Evolutionary conservation across 2,329 filamentous ascomycete genomes (phyloP), one percentile per base, ranked within the genome.

Genomic region (Claviceps fusiformis): DNA sequence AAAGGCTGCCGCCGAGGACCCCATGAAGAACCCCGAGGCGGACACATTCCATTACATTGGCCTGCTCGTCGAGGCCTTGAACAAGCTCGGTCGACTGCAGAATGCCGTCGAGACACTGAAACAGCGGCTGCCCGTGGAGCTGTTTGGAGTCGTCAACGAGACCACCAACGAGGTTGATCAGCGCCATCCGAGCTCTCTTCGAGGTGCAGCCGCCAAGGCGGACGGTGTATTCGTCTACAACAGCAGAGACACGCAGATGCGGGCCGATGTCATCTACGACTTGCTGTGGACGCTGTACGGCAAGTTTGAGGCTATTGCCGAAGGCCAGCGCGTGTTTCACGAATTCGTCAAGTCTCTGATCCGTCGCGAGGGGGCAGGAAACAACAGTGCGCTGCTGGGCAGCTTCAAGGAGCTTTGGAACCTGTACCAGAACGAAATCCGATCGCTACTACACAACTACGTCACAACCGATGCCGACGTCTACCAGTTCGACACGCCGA

Each of bases 321-420:
- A 98, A 71, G 89, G 91, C 2, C 93, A 98, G 66, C 85, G 95
- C 46, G 85, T 96, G 0, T 83, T 97, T 56, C 90, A 97, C 68
- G 93, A 97, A 68, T 87, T 95, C 50, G 86, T 96, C 64, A 86
- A 86, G 59, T 87, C 88, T 1, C 87, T 98, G 56, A 83, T 92
- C 54, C 83, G 85, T 59, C 83, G 95, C 52, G 91, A 97, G 65
- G 87, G 86, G 5, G 75, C 75, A 17, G 69, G 82, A 68, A 74
- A 85, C 73, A 73, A 81, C 62, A 78, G 73, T 45, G 78, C 81
- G 0, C 77, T 97, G 52, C 85, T 89, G 6, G 85, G 89, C 55
- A 90, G 90, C 55, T 98, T 98, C 71, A 93, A 92, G 65, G 93
- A 97, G 71, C 74, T 98, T 45, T 98, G 95, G 95, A 95, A 96